phyloP scores from a whole-genome alignment of 495 filamentous ascomycete species.

The Pseudoneurospora amorphoporcata region DNA sequence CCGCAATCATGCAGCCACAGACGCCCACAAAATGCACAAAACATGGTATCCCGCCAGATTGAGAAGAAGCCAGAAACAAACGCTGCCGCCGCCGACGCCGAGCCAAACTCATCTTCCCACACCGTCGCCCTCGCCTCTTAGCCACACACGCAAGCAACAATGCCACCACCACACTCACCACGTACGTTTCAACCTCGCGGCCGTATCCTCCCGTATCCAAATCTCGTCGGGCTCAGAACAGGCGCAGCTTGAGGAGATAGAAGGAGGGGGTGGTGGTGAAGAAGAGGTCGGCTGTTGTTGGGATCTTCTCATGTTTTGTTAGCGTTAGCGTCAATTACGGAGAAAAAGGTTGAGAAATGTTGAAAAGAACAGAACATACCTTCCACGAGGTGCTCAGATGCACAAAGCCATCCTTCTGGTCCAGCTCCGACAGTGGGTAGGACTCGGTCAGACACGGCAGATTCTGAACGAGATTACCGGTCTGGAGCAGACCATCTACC shows the following conservation, averaged over 20 bases:
- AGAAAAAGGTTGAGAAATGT: neutral
- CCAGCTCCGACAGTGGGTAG: slow-evolving; percentile 40
- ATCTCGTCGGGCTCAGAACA: neutral
- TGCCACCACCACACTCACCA: neutral
- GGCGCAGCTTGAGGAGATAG: slow-evolving; percentile 33
- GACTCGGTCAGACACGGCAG: slow-evolving; percentile 54
- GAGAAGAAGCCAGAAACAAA: neutral
- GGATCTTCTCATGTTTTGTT: slow-evolving; percentile 22
- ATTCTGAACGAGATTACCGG: slow-evolving; percentile 75
- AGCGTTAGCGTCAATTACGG: neutral
- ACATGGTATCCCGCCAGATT: neutral
- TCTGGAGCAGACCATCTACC: slow-evolving; percentile 77
- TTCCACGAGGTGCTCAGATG: slow-evolving; percentile 39
- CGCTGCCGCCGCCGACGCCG: neutral
- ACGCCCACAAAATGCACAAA: neutral
- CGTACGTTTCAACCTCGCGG: neutral
- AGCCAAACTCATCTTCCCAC: neutral
- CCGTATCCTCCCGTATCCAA: neutral
- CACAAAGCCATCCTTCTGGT: slow-evolving; percentile 43
- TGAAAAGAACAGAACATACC: slow-evolving; percentile 18
- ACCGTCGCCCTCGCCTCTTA: neutral
- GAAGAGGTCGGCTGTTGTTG: slow-evolving; percentile 39
- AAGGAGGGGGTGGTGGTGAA: slow-evolving; percentile 25
- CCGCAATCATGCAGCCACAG: neutral
- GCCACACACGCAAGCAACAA: neutral